Percentiles rank a stretch among this genome's conserved stretches.
Evolutionary conservation across 345 rosid genomes (phyloP).

Genomic region (Erysimum cheiranthoides): DNA sequence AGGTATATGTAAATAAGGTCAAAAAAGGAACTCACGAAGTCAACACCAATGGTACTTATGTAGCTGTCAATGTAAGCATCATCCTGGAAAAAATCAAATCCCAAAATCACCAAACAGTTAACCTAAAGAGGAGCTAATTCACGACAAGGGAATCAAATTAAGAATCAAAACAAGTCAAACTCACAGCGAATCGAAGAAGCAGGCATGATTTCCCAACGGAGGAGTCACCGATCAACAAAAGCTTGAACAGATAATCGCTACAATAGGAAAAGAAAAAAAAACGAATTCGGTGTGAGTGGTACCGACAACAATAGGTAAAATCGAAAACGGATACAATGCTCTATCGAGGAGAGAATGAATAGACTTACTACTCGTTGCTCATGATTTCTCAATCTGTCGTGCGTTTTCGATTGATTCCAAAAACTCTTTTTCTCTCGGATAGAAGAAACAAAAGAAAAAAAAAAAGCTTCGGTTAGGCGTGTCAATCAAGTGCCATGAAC

Average conservation of each 20-base stretch:
- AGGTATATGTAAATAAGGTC: background rate
- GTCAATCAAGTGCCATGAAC: slow-evolving; percentile 33
- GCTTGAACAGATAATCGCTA: slow-evolving; percentile 84
- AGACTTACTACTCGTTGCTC: slow-evolving; percentile 66
- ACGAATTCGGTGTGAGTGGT: background rate
- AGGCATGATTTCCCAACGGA: slow-evolving; percentile 84
- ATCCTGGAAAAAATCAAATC: slow-evolving; percentile 54
- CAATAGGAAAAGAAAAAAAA: background rate
- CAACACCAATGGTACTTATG: slow-evolving; percentile 90
- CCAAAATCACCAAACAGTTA: background rate
- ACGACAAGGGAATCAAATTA: background rate
- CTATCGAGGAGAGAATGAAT: background rate
- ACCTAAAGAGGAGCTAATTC: slow-evolving; percentile 1
- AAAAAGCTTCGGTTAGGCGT: slow-evolving; percentile 14
- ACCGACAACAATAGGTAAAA: background rate
- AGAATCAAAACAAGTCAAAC: slow-evolving; percentile 35
- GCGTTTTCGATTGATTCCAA: slow-evolving; percentile 21
- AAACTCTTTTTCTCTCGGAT: background rate
- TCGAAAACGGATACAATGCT: background rate
- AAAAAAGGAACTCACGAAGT: slow-evolving; percentile 60
- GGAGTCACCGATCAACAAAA: slow-evolving; percentile 80
- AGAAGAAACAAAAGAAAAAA: background rate
- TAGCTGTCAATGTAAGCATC: slow-evolving; percentile 88
- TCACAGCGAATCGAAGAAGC: slow-evolving; percentile 81
- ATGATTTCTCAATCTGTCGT: slow-evolving; percentile 36